Evolutionary conservation across 352 stramenopile genomes (phyloP).

Genomic region (Pythium volutum): DNA sequence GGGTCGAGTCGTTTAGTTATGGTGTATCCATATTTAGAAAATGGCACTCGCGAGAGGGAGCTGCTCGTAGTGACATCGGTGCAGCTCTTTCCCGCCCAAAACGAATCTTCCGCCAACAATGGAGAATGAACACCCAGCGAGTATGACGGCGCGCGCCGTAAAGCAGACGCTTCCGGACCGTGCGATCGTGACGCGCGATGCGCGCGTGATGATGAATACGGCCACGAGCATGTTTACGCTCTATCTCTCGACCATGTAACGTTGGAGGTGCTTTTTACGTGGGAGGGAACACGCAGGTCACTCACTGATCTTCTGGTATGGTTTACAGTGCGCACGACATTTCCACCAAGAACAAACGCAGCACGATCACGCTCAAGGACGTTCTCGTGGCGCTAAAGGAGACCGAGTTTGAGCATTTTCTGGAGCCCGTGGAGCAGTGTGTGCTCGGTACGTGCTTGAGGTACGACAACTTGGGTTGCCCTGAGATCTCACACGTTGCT

Average conservation of each 20-base stretch:
- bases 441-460: constrained; percentile 53
- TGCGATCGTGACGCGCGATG: constrained; percentile 65
- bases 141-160: constrained; percentile 60
- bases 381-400: constrained; percentile 68
- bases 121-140: constrained; percentile 66
- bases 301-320: background rate
- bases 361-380: constrained; percentile 74
- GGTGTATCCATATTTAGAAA: constrained; percentile 12
- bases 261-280: no score
- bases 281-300: background rate
- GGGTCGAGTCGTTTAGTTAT: constrained; percentile 9
- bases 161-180: constrained; percentile 71
- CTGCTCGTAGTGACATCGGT: constrained; percentile 3
- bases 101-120: constrained; percentile 27
- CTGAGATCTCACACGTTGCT: background rate
- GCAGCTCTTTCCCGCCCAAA: constrained; percentile 34
- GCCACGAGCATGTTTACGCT: constrained; percentile 76
- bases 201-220: constrained; percentile 63
- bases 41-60: constrained; percentile 5
- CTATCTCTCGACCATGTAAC: constrained; percentile 73
- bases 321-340: constrained; percentile 56
- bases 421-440: constrained; percentile 63
- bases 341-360: constrained; percentile 64
- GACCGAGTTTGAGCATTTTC: constrained; percentile 78
- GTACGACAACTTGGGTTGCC: background rate